Percentiles rank a stretch among this genome's conserved stretches.
Conservation (phyloP, 306 rosid species). For the Clitoria ternatea region DNA sequence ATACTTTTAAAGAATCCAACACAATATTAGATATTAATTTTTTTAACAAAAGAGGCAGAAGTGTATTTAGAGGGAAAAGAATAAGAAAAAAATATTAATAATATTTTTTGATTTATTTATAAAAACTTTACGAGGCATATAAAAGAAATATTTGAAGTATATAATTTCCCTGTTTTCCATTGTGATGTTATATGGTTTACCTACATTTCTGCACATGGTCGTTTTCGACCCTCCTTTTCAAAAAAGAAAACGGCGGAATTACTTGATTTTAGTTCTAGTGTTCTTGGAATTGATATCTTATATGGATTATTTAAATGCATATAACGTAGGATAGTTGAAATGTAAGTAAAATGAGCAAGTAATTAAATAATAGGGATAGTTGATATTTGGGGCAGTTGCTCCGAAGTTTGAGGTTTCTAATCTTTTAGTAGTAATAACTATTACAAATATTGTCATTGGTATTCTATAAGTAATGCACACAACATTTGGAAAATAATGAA, state of each 20-base stretch:
- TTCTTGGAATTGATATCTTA: background rate
- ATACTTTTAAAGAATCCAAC: too few species aligned
- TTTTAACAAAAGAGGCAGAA: too few species aligned
- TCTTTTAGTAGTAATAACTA: too few species aligned
- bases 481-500: too few species aligned
- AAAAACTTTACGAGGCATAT: too few species aligned
- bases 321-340: background rate
- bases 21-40: too few species aligned
- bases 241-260: slow-evolving; percentile 32
- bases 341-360: background rate
- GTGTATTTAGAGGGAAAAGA: too few species aligned
- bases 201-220: slow-evolving; percentile 15
- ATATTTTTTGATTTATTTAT: too few species aligned
- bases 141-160: background rate
- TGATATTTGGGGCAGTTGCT: background rate
- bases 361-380: background rate
- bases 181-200: background rate
- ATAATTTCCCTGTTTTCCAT: background rate
- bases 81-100: too few species aligned
- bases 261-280: background rate
- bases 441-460: too few species aligned
- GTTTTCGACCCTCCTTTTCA: slow-evolving; percentile 22
- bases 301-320: background rate
- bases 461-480: too few species aligned
- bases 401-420: background rate